phyloP scores from a whole-genome alignment of 768 basidiomycete genomes.

The Suillus occidentalis region DNA sequence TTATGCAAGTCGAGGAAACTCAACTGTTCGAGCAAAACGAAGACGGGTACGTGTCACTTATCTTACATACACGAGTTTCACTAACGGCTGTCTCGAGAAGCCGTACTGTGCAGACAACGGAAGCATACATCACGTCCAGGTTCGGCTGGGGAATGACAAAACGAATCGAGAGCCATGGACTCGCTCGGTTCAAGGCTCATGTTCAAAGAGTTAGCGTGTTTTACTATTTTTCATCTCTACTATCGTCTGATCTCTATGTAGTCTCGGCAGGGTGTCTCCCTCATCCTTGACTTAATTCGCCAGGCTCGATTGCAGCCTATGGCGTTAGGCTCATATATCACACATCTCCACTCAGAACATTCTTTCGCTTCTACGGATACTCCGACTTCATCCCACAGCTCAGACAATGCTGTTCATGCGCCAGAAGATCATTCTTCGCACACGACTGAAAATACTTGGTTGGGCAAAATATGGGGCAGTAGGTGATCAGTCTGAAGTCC shows the following conservation, averaged over 20 bases:
- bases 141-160: constrained; percentile 91
- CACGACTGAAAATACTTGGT: constrained; percentile 22
- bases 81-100: constrained; percentile 36
- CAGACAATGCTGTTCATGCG: constrained; percentile 15
- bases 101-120: constrained; percentile 81
- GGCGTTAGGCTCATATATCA: constrained; percentile 39
- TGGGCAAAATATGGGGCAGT: constrained; percentile 26
- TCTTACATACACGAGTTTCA: background rate
- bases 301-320: constrained; percentile 67
- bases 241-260: constrained; percentile 28
- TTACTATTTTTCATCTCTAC: constrained; percentile 6
- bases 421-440: constrained; percentile 16
- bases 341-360: constrained; percentile 33
- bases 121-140: constrained; percentile 82
- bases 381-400: constrained; percentile 15
- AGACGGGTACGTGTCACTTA: constrained; percentile 58
- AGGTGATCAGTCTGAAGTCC: constrained; percentile 19
- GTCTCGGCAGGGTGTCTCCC: constrained; percentile 87
- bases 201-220: constrained; percentile 68
- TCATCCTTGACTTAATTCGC: constrained; percentile 76
- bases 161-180: constrained; percentile 82
- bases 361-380: constrained; percentile 27
- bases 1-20: constrained; percentile 89
- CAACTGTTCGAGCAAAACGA: constrained; percentile 66
- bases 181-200: constrained; percentile 84